Percentiles rank a stretch among this genome's conserved stretches.
phyloP scores from a whole-genome alignment of 352 stramenopile species.

The Pythium diclinum region DNA sequence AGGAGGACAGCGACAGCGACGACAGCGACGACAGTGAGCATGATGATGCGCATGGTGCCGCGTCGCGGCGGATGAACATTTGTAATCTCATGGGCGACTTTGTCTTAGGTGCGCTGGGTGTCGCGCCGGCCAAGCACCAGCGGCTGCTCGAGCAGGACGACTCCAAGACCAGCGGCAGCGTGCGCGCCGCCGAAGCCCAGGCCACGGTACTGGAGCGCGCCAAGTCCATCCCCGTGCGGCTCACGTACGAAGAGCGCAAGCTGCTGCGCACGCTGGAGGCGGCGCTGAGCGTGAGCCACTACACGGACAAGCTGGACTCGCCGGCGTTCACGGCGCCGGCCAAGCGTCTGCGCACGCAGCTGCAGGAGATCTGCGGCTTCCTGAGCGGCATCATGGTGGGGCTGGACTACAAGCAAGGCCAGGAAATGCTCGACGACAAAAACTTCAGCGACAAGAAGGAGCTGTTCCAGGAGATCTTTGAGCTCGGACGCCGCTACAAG shows the following conservation, averaged over 20 bases:
- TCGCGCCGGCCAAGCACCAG: not conserved
- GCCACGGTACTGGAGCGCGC: conserved; percentile 84
- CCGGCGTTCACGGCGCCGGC: conserved; percentile 54
- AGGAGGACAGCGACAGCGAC: conserved; percentile 18
- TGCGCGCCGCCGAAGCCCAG: conserved; percentile 19
- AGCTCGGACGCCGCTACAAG: conserved; percentile 95
- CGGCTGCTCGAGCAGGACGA: conserved; percentile 9
- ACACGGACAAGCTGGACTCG: conserved; percentile 92
- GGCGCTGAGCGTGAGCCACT: conserved; percentile 90
- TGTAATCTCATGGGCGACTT: conserved; percentile 88
- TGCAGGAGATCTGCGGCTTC: conserved; percentile 91
- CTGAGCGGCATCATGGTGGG: conserved; percentile 90
- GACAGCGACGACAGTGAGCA: conserved; percentile 25
- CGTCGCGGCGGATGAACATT: conserved; percentile 58
- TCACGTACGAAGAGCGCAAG: conserved; percentile 94
- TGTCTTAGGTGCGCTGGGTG: conserved; percentile 54
- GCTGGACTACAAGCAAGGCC: conserved; percentile 86
- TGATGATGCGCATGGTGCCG: conserved; percentile 25
- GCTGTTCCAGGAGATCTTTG: conserved; percentile 92
- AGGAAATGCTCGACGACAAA: conserved; percentile 85
- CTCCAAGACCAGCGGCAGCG: conserved; percentile 18
- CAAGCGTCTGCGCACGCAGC: conserved; percentile 84
- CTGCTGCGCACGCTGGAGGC: conserved; percentile 93
- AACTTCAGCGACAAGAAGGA: conserved; percentile 86
- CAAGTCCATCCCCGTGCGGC: conserved; percentile 95